Percentiles rank a stretch among this genome's conserved stretches.
These are phyloP conservation scores for barrel medic (Medicago truncatula) DNA, from an alignment of 306 rosid species.

Conservation along the genomic window DNA sequence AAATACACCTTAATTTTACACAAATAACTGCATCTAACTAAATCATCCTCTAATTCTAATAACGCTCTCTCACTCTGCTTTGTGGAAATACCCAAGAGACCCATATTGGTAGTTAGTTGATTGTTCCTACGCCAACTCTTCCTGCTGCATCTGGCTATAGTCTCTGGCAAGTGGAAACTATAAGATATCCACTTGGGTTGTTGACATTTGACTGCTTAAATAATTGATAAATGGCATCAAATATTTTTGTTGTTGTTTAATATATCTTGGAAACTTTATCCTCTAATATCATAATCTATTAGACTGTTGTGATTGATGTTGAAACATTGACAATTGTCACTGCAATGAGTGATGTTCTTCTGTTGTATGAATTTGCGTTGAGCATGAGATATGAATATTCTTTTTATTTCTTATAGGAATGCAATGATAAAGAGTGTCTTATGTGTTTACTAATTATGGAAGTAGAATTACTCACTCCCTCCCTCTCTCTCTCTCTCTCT, in stretches of 20 bases:
- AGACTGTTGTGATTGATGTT: slow-evolving; percentile 19
- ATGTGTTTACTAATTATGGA: too few species aligned
- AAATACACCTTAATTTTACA: not conserved
- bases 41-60: not conserved
- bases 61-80: not conserved
- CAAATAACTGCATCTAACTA: slow-evolving; percentile 15
- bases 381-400: slow-evolving; percentile 1
- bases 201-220: slow-evolving; percentile 12
- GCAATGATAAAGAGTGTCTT: slow-evolving; percentile 12
- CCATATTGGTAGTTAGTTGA: not conserved
- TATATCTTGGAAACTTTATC: slow-evolving; percentile 13
- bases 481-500: too few species aligned
- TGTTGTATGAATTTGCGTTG: slow-evolving; percentile 18
- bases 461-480: too few species aligned
- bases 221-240: slow-evolving; percentile 11
- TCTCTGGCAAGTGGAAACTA: slow-evolving; percentile 12
- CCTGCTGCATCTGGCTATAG: not conserved
- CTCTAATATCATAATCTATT: not conserved
- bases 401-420: not conserved
- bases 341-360: slow-evolving; percentile 13
- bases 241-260: not conserved
- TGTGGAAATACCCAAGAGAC: not conserved
- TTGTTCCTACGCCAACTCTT: not conserved
- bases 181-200: slow-evolving; percentile 19
- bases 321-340: not conserved